phyloP scores from a whole-genome alignment of 2,329 filamentous ascomycete species.

The Verticillium dahliae region DNA sequence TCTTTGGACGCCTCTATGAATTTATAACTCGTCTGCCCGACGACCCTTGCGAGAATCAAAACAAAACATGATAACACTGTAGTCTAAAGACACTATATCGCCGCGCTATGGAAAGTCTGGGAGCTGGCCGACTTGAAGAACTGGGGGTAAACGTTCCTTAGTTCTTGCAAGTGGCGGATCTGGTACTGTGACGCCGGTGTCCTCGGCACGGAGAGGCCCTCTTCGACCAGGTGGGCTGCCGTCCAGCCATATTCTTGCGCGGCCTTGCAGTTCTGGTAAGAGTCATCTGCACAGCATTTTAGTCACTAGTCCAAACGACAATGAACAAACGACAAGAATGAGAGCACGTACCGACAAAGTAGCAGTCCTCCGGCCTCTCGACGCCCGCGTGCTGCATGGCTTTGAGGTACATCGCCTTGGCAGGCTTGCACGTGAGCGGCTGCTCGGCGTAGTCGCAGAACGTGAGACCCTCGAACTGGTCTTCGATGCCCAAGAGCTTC shows the following conservation, averaged over 20 bases:
- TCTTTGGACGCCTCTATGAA: background rate
- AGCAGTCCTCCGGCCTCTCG: constrained; percentile 64
- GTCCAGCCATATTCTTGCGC: constrained; percentile 81
- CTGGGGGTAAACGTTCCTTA: constrained; percentile 71
- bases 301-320: constrained; percentile 1
- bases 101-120: background rate
- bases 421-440: constrained; percentile 81
- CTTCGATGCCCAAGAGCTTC: constrained; percentile 71
- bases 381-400: constrained; percentile 81
- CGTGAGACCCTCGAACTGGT: constrained; percentile 90
- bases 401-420: constrained; percentile 75
- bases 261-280: constrained; percentile 70
- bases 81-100: background rate
- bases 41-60: background rate
- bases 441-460: constrained; percentile 80
- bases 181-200: constrained; percentile 65
- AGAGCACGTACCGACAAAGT: constrained; percentile 72
- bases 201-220: constrained; percentile 56
- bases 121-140: constrained; percentile 62
- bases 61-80: background rate
- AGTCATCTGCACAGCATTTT: constrained; percentile 61
- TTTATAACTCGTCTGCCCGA: background rate
- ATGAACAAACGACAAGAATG: background rate
- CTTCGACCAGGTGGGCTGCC: constrained; percentile 78
- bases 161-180: constrained; percentile 68